Conservation (phyloP, 768 basidiomycete genomes). For the Paxillus ammoniavirescens region DNA sequence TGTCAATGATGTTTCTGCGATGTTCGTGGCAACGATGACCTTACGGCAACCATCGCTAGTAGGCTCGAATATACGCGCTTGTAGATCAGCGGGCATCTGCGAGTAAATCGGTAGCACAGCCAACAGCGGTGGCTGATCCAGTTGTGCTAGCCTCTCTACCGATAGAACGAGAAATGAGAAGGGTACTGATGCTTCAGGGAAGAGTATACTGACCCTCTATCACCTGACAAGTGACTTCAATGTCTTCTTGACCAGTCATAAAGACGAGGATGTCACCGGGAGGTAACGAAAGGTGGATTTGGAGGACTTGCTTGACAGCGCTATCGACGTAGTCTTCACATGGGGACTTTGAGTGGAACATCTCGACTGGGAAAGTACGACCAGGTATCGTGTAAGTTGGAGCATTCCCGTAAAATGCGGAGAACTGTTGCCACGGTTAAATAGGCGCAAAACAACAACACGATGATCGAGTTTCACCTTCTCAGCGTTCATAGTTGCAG, state of each 20-base stretch:
- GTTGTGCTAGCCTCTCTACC: conserved; percentile 83
- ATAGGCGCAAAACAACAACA: not conserved
- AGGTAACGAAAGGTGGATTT: conserved; percentile 92
- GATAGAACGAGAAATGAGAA: conserved; percentile 1
- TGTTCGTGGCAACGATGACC: conserved; percentile 98
- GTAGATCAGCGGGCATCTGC: conserved; percentile 98
- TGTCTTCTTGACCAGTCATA: conserved; percentile 99
- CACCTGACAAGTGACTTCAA: conserved; percentile 95
- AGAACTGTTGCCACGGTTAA: conserved; percentile 65
- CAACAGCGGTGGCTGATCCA: conserved; percentile 86
- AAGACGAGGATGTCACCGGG: conserved; percentile 96
- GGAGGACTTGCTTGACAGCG: conserved; percentile 96
- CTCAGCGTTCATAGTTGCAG: conserved; percentile 99
- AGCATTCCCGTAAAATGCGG: conserved; percentile 91
- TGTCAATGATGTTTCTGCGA: conserved; percentile 96
- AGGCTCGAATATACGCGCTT: conserved; percentile 96
- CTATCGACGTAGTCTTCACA: conserved; percentile 99
- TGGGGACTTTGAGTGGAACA: conserved; percentile 92
- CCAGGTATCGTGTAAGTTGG: conserved; percentile 92
- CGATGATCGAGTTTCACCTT: conserved; percentile 55
- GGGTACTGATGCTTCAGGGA: not conserved
- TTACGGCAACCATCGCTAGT: conserved; percentile 93
- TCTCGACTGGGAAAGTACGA: conserved; percentile 97
- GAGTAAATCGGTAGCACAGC: conserved; percentile 98
- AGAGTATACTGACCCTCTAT: conserved; percentile 61